phyloP scores from a whole-genome alignment of 2,329 filamentous ascomycete genomes.

The Phaeomoniella chlamydospora region DNA sequence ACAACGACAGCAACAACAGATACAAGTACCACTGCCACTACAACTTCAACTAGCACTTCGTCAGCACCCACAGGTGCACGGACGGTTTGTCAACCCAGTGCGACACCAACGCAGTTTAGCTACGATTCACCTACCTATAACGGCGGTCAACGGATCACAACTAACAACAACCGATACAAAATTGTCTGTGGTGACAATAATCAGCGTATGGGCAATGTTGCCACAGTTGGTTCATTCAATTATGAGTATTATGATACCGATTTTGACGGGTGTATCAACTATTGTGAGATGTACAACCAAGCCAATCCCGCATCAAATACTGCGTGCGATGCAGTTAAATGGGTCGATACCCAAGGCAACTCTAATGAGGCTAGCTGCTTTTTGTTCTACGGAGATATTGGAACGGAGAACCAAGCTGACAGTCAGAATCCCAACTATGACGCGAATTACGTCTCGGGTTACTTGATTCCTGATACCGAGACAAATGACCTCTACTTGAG shows the following conservation, averaged over 20 bases:
- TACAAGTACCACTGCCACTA: constrained; percentile 1
- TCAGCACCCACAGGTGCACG: no score
- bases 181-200: neutral
- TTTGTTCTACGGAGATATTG: neutral
- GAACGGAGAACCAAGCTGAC: neutral
- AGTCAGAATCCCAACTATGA: no score
- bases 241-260: neutral
- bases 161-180: neutral
- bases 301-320: neutral
- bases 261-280: neutral
- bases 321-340: neutral
- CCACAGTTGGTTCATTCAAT: neutral
- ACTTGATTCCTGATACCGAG: neutral
- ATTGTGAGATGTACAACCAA: neutral
- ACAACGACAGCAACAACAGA: neutral
- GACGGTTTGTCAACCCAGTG: no score
- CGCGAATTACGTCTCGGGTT: neutral
- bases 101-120: no score
- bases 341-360: neutral
- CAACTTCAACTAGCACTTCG: neutral
- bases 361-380: no score
- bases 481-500: neutral
- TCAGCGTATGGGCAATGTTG: neutral
- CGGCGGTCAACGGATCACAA: neutral
- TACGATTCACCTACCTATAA: neutral